Evolutionary conservation across 75 land plant species (phyloP).

Genomic region (Azolla pinnata): DNA sequence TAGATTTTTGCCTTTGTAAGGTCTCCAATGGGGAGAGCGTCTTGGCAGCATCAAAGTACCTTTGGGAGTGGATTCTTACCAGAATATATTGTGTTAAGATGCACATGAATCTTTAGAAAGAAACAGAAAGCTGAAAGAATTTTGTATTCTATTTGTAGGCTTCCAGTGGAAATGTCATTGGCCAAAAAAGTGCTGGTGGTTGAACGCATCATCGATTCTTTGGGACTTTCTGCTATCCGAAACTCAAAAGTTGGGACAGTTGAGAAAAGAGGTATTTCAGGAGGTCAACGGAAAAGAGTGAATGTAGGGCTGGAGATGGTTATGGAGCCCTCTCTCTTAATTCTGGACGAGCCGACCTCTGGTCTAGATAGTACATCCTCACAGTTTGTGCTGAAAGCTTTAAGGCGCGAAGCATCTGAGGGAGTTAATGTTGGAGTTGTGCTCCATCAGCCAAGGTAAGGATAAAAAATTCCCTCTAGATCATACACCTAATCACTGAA

Average conservation of each 20-base stretch:
- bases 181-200: constrained; percentile 75
- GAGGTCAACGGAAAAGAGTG: constrained; percentile 94
- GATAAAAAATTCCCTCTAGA: no score
- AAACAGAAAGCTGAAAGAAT: no score
- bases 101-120: no score
- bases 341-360: constrained; percentile 98
- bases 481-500: no score
- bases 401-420: constrained; percentile 78
- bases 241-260: constrained; percentile 93
- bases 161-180: constrained; percentile 59
- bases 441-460: constrained; percentile 98
- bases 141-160: no score
- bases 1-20: no score
- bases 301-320: constrained; percentile 97
- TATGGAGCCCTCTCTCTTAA: constrained; percentile 90
- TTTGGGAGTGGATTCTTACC: no score
- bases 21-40: no score
- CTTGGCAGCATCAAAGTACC: no score
- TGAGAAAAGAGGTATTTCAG: constrained; percentile 90
- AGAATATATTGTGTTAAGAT: no score
- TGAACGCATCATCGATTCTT: constrained; percentile 84
- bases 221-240: constrained; percentile 72
- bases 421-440: constrained; percentile 90
- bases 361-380: constrained; percentile 97
- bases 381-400: constrained; percentile 75